Evolutionary conservation across 2,329 filamentous ascomycete species (phyloP), one percentile per base, ranked within the genome.

Genomic region (Fusarium hostae): DNA sequence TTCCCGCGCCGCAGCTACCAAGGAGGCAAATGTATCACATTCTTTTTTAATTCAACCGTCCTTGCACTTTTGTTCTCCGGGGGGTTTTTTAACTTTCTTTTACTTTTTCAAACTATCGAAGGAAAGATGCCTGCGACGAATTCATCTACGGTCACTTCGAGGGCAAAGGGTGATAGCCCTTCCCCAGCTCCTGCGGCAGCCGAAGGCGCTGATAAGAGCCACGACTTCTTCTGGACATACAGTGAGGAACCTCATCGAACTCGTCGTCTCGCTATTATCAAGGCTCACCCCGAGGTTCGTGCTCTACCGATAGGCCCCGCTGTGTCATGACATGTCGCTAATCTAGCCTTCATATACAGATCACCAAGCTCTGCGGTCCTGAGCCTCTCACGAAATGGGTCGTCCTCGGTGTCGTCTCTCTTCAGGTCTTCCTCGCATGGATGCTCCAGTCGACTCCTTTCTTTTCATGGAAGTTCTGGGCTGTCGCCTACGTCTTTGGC

Each of bases 171-270:
- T 64, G 70, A 73, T 41, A 74, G 66, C 55, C 66, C 66, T 39
- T 59, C 63, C 59, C 66, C 68, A 47, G 66, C 71, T 58, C 63
- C 66, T 18, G 55, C 59, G 40, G 48, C 30, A 22, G 68, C 51
- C 37, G 22, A 52, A n/a, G 32, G 32, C n/a, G 54, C 72, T 40
- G 68, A 76, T 26, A 70, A 78, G 52, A 79, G 83, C 63, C 78
- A 84, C 64, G 81, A 87, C 81, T 98, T 98, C 87, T 97, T 97
- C 85, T 98, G 97, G 96, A 97, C 96, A 43, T 98, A 99, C 80
- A 98, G 96, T 13, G 96, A 99, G 82, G 96, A 99, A 83, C 96
- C 96, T 69, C 96, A 99, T 83, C 90, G 94, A 75, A 96, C 95
- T 35, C 88, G 96, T 75, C 89, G 96, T 63, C 89, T 95, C 76